Conservation (phyloP, 1,284 basidiomycete species). For the Heliocybe sulcata region DNA sequence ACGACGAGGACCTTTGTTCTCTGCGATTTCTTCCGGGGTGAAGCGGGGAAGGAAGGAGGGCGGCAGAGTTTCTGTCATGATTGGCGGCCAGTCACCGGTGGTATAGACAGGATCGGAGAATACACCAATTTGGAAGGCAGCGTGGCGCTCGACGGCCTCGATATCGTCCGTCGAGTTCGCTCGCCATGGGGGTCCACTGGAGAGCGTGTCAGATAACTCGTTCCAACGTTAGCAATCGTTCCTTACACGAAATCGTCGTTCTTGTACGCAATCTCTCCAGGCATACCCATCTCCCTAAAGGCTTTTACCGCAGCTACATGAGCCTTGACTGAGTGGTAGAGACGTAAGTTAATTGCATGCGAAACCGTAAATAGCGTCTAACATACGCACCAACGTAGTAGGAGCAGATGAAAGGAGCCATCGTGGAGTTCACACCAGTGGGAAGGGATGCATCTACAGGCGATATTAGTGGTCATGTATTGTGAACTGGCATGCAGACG, state of each 20-base stretch:
- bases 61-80: slow-evolving; percentile 36
- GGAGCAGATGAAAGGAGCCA: slow-evolving; percentile 32
- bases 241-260: slow-evolving; percentile 38
- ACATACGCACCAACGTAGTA: slow-evolving; percentile 31
- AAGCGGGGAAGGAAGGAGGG: slow-evolving; percentile 35
- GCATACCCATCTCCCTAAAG: slow-evolving; percentile 36
- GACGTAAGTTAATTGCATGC: background rate
- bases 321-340: slow-evolving; percentile 28
- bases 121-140: slow-evolving; percentile 36
- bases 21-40: slow-evolving; percentile 32
- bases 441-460: slow-evolving; percentile 27
- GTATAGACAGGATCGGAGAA: slow-evolving; percentile 37
- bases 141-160: slow-evolving; percentile 35
- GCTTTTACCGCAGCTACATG: slow-evolving; percentile 37
- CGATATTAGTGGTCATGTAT: no score
- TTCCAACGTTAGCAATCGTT: background rate
- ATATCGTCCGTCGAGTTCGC: slow-evolving; percentile 33
- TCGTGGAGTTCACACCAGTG: slow-evolving; percentile 31
- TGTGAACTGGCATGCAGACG: slow-evolving; percentile 12
- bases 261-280: slow-evolving; percentile 40
- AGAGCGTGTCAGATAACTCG: background rate
- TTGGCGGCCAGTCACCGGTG: slow-evolving; percentile 39
- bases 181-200: slow-evolving; percentile 37
- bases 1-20: slow-evolving; percentile 25
- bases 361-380: background rate